These are phyloP conservation scores for Solanum hybrid DNA, from an alignment of 305 asterid genomes.

Conservation along the genomic window DNA sequence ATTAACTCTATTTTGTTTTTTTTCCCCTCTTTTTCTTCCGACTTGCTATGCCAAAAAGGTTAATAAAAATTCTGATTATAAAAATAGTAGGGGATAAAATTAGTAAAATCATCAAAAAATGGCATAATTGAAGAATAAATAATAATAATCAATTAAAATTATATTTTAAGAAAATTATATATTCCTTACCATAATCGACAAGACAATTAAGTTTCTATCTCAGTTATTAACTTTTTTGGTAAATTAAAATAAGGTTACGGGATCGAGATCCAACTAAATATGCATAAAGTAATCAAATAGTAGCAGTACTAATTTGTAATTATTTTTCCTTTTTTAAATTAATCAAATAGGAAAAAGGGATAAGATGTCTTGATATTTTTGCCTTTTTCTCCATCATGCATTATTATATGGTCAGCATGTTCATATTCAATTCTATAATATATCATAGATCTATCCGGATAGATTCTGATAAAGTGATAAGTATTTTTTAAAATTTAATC, in stretches of 20 bases:
- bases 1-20: neutral
- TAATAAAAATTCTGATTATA: neutral
- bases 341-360: neutral
- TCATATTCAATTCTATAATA: neutral
- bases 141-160: neutral
- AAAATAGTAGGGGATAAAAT: neutral
- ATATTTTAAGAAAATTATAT: neutral
- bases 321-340: neutral
- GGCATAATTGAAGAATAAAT: neutral
- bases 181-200: neutral
- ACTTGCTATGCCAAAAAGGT: neutral
- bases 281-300: neutral
- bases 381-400: neutral
- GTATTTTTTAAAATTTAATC: rapidly evolving
- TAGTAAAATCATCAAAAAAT: neutral
- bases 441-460: neutral
- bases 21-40: neutral
- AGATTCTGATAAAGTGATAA: no score
- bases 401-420: neutral
- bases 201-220: neutral
- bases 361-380: neutral
- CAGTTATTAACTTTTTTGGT: neutral
- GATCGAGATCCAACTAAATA: neutral
- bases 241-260: neutral
- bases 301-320: neutral